phyloP scores from a whole-genome alignment of 257 asterid species.

The Cynanchum wilfordii region DNA sequence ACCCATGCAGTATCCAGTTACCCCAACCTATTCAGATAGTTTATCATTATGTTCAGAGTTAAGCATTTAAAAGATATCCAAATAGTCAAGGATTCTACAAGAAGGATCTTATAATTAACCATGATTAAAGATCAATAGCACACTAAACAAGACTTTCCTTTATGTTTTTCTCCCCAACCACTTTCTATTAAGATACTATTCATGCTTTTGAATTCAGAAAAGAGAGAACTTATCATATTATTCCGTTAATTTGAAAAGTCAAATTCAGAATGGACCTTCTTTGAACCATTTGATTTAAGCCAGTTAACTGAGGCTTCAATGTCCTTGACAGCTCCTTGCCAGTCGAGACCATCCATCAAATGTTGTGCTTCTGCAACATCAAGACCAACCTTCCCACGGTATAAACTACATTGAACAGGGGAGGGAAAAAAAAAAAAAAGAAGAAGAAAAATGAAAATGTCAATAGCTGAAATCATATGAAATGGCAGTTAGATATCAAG shows the following conservation, averaged over 20 bases:
- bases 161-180: not conserved
- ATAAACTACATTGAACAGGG: constrained; percentile 48
- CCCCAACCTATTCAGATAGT: constrained; percentile 55
- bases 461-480: not conserved
- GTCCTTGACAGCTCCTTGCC: constrained; percentile 94
- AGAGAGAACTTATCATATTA: not conserved
- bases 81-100: not conserved
- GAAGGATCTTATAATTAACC: not conserved
- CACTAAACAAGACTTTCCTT: not conserved
- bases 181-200: not conserved
- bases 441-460: constrained; percentile 12
- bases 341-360: constrained; percentile 91
- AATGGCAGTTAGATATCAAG: not conserved
- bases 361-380: constrained; percentile 98
- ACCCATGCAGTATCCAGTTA: constrained; percentile 98
- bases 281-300: constrained; percentile 89
- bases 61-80: not conserved
- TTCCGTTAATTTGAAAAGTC: not conserved
- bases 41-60: not conserved
- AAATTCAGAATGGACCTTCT: constrained; percentile 46
- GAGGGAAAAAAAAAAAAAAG: constrained; percentile 16
- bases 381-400: constrained; percentile 92
- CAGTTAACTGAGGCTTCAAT: constrained; percentile 90
- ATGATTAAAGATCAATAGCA: not conserved
- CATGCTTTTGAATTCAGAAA: not conserved